A percentile compares a stretch with the other conserved stretches of the same genome.
Evolutionary conservation across 108 stramenopile genomes (phyloP).

Genomic region (Cyclotella cryptica): DNA sequence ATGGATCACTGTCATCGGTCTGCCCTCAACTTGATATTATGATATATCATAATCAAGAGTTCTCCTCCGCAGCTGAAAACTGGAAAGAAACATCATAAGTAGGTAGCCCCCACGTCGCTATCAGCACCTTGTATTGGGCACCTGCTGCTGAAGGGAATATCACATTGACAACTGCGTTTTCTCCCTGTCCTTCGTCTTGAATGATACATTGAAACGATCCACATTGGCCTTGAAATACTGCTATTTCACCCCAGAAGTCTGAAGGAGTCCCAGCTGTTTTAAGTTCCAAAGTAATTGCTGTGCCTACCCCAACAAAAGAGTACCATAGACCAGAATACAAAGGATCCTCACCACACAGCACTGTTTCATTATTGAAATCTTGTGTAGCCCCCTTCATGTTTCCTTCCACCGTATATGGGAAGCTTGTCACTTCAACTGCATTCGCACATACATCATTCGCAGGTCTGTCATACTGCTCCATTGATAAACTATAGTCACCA

Average conservation of each 20-base stretch:
- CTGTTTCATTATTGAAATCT: slow-evolving; percentile 6
- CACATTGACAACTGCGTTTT: background rate
- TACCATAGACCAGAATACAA: slow-evolving; percentile 9
- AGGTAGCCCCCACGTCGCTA: background rate
- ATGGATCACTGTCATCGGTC: too few species aligned
- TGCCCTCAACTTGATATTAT: too few species aligned
- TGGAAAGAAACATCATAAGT: slow-evolving; percentile 3
- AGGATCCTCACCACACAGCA: slow-evolving; percentile 5
- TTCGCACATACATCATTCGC: slow-evolving; percentile 5
- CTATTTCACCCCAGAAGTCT: slow-evolving; percentile 3
- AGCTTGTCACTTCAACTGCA: slow-evolving; percentile 6
- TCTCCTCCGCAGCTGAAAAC: background rate
- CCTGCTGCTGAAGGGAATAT: background rate
- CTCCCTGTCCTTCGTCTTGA: background rate
- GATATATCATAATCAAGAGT: too few species aligned
- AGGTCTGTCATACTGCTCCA: slow-evolving; percentile 11
- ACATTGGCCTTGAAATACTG: slow-evolving; percentile 15
- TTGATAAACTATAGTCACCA: slow-evolving; percentile 7
- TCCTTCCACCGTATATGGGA: background rate
- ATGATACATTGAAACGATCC: background rate
- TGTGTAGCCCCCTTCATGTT: slow-evolving; percentile 9
- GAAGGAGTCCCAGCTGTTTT: background rate
- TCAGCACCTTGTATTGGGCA: slow-evolving; percentile 3
- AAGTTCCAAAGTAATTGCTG: slow-evolving; percentile 6
- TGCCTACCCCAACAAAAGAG: slow-evolving; percentile 10